A percentile compares a stretch with the other conserved stretches of the same genome.
Conservation (phyloP, 169 alveolate genomes). For the Cryptosporidium meleagridis region DNA sequence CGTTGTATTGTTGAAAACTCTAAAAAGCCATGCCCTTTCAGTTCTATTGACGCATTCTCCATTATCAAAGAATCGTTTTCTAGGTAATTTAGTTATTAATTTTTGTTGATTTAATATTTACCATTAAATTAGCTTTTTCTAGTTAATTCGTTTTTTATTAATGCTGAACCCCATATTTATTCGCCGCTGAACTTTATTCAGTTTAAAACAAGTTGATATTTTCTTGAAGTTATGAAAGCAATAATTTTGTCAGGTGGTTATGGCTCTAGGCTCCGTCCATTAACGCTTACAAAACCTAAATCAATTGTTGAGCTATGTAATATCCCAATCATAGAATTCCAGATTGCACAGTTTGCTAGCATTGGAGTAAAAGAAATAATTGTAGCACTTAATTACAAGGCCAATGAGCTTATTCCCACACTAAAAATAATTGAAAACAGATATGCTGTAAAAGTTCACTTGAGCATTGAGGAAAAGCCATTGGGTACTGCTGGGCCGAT, state of each 20-base stretch:
- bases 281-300: slow-evolving; percentile 96
- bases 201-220: neutral
- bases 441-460: slow-evolving; percentile 90
- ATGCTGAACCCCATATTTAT: neutral
- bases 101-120: neutral
- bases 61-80: slow-evolving; percentile 38
- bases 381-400: slow-evolving; percentile 90
- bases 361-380: slow-evolving; percentile 84
- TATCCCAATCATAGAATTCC: slow-evolving; percentile 93
- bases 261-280: slow-evolving; percentile 98
- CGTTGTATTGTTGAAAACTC: neutral
- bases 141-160: neutral
- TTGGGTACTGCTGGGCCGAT: slow-evolving; percentile 95
- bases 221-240: slow-evolving; percentile 91
- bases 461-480: slow-evolving; percentile 95
- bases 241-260: slow-evolving; percentile 97
- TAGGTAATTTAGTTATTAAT: slow-evolving; percentile 5
- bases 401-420: slow-evolving; percentile 84
- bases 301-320: slow-evolving; percentile 96
- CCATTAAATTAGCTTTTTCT: neutral
- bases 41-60: slow-evolving; percentile 72
- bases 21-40: slow-evolving; percentile 55
- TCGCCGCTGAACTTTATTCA: neutral
- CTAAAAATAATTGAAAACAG: slow-evolving; percentile 83
- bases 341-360: slow-evolving; percentile 77